A percentile compares a stretch with the other conserved stretches of the same genome.
These are phyloP conservation scores for Scutellaria baicalensis DNA, from an alignment of 257 asterid genomes.

Conservation along the genomic window DNA sequence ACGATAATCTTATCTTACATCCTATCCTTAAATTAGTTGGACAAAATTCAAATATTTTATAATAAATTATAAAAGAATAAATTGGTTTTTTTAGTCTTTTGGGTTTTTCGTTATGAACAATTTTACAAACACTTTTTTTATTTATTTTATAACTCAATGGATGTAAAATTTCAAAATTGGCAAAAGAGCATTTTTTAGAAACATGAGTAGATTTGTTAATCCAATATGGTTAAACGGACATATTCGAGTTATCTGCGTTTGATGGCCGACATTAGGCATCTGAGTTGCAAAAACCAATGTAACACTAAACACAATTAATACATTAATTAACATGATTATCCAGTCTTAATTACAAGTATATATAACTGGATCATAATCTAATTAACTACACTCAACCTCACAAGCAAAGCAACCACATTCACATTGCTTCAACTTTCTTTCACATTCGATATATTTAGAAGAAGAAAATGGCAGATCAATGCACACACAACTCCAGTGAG, in stretches of 20 bases:
- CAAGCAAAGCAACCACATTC: neutral
- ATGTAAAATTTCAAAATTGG: no score
- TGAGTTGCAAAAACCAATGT: constrained; percentile 1
- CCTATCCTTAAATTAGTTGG: no score
- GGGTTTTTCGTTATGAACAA: no score
- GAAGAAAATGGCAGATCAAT: constrained; percentile 24
- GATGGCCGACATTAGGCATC: constrained; percentile 7
- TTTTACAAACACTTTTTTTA: no score
- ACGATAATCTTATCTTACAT: no score
- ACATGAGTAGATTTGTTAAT: no score
- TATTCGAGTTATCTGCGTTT: constrained; percentile 1
- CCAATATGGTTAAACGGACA: constrained; percentile 29
- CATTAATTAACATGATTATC: no score
- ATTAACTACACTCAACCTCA: constrained; percentile 1
- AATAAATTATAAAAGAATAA: no score
- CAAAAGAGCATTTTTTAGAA: no score
- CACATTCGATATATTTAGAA: neutral
- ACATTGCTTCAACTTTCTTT: neutral
- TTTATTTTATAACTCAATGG: no score
- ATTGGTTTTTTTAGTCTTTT: no score
- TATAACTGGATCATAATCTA: neutral
- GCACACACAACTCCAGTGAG: constrained; percentile 3
- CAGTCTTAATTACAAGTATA: constrained; percentile 2
- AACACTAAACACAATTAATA: neutral
- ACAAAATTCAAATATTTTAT: no score